These are phyloP conservation scores for Fusarium vanettenii DNA, from an alignment of 2,329 filamentous ascomycete genomes.

Conservation along the genomic window DNA sequence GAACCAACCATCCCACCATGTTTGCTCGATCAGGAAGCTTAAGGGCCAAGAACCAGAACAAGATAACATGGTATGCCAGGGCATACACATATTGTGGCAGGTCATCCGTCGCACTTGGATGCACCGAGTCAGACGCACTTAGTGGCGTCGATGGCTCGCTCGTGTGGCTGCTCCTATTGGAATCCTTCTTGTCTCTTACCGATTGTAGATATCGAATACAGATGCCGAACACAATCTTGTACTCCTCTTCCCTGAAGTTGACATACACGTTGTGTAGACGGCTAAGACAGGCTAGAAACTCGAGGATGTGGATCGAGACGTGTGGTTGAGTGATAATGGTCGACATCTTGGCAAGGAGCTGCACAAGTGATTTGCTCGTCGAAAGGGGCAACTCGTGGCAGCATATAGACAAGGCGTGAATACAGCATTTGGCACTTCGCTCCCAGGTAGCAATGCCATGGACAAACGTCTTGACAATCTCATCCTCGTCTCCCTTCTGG, in stretches of 20 bases:
- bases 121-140: slow-evolving; percentile 32
- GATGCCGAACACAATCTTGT: slow-evolving; percentile 93
- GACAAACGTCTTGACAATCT: slow-evolving; percentile 88
- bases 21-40: slow-evolving; percentile 85
- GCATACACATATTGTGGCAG: slow-evolving; percentile 94
- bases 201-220: slow-evolving; percentile 95
- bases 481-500: slow-evolving; percentile 86
- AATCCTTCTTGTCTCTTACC: slow-evolving; percentile 74
- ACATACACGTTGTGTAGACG: slow-evolving; percentile 86
- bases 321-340: slow-evolving; percentile 95
- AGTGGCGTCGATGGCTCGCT: slow-evolving; percentile 55
- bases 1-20: slow-evolving; percentile 91
- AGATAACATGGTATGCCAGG: slow-evolving; percentile 92
- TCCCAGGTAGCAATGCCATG: slow-evolving; percentile 87
- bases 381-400: slow-evolving; percentile 93
- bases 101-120: slow-evolving; percentile 68
- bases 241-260: slow-evolving; percentile 92
- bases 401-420: slow-evolving; percentile 93
- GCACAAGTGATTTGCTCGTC: slow-evolving; percentile 85
- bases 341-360: slow-evolving; percentile 91
- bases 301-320: slow-evolving; percentile 92
- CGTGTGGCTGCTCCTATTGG: slow-evolving; percentile 57
- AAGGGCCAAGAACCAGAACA: slow-evolving; percentile 95
- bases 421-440: slow-evolving; percentile 89
- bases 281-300: slow-evolving; percentile 91